Conservation (phyloP, 2,329 filamentous ascomycete genomes). For the Fusarium setosum region DNA sequence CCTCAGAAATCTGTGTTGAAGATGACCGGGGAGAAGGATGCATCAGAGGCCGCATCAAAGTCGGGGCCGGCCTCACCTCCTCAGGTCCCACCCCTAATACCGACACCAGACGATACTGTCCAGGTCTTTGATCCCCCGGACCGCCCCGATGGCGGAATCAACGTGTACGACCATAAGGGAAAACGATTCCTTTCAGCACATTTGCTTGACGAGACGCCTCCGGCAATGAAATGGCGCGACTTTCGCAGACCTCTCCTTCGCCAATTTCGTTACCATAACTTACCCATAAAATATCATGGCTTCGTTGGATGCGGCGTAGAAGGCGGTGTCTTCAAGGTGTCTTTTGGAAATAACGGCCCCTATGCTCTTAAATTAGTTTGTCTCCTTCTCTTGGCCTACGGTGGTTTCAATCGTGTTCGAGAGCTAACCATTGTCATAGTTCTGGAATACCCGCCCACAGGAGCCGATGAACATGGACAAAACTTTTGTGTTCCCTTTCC, state of each 20-base stretch:
- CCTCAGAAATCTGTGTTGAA: too few relatives aligned
- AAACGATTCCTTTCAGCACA: neutral
- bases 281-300: neutral
- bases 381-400: neutral
- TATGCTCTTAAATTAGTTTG: neutral
- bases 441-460: neutral
- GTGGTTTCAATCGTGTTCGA: accelerated
- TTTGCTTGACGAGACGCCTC: neutral
- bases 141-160: neutral
- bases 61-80: too few relatives aligned
- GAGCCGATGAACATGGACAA: neutral
- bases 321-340: neutral
- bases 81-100: too few relatives aligned
- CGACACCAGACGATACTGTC: neutral
- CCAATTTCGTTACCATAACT: neutral
- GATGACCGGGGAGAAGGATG: too few relatives aligned
- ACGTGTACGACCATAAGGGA: neutral
- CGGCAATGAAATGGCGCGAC: neutral
- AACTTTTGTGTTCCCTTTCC: neutral
- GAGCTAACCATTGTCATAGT: neutral
- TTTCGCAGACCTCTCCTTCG: neutral
- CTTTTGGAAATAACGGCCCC: neutral
- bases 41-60: too few relatives aligned
- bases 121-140: neutral
- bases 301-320: neutral